Evolutionary conservation across 441 rosid species (phyloP).

Genomic region (Populus tomentosa): DNA sequence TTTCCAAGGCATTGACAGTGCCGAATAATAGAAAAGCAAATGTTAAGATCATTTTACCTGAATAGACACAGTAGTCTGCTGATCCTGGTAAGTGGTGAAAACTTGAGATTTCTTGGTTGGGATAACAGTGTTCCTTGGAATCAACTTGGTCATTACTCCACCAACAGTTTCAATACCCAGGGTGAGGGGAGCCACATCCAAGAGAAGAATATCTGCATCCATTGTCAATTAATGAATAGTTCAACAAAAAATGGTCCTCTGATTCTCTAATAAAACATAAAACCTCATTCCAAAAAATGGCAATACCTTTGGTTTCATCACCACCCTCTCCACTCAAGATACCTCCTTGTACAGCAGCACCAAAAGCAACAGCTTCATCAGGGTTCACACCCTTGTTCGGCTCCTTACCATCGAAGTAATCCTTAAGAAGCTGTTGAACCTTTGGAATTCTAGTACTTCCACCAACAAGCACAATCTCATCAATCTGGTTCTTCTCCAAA

Average conservation of each 20-base stretch:
- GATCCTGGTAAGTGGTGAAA: constrained; percentile 97
- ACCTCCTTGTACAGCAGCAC: constrained; percentile 99
- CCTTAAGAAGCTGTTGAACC: constrained; percentile 96
- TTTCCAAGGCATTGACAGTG: background rate
- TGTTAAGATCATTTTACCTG: constrained; percentile 41
- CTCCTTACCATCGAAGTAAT: constrained; percentile 98
- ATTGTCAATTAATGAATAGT: constrained; percentile 2
- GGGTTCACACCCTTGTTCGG: constrained; percentile 99
- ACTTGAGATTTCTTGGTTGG: constrained; percentile 99
- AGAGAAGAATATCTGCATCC: constrained; percentile 81
- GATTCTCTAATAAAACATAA: background rate
- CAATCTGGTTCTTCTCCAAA: constrained; percentile 77
- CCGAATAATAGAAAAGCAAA: background rate
- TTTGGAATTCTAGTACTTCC: constrained; percentile 98
- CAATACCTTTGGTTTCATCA: constrained; percentile 92
- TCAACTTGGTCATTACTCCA: constrained; percentile 99
- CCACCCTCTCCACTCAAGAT: constrained; percentile 99
- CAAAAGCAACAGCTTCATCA: constrained; percentile 96
- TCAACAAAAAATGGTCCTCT: background rate
- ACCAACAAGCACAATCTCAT: constrained; percentile 96
- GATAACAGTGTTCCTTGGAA: constrained; percentile 96
- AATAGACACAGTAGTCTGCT: constrained; percentile 94
- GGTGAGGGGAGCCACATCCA: constrained; percentile 96
- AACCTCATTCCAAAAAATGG: background rate
- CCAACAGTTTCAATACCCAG: constrained; percentile 98